A percentile compares a stretch with the other conserved stretches of the same genome.
These are phyloP conservation scores for Monilinia vaccinii-corymbosi DNA, from an alignment of 2,329 filamentous ascomycete species.

Conservation along the genomic window DNA sequence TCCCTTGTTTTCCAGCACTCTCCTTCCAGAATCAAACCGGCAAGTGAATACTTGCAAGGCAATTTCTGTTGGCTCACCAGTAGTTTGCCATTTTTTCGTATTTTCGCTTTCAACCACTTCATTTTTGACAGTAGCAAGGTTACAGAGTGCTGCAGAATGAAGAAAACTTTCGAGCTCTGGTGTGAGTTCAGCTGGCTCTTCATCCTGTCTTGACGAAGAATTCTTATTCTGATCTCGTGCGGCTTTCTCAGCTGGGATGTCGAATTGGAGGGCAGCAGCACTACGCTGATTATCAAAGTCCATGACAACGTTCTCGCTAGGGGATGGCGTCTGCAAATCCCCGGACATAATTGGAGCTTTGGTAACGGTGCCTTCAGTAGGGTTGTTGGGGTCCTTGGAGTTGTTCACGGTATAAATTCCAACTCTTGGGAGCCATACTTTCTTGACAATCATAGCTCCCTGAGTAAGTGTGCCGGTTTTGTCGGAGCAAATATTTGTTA, in stretches of 20 bases:
- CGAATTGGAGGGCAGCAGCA: slow-evolving; percentile 43
- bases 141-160: slow-evolving; percentile 49
- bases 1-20: slow-evolving; percentile 38
- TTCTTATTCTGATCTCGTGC: slow-evolving; percentile 24
- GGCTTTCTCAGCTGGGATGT: slow-evolving; percentile 38
- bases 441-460: slow-evolving; percentile 49
- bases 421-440: slow-evolving; percentile 45
- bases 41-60: slow-evolving; percentile 66
- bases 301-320: slow-evolving; percentile 35
- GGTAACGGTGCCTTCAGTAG: slow-evolving; percentile 40
- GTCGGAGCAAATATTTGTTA: slow-evolving; percentile 65
- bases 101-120: slow-evolving; percentile 50
- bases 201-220: slow-evolving; percentile 14
- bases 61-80: slow-evolving; percentile 62
- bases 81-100: slow-evolving; percentile 48
- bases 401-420: slow-evolving; percentile 44
- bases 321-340: background rate
- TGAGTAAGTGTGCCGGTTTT: slow-evolving; percentile 64
- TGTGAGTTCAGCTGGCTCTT: slow-evolving; percentile 29
- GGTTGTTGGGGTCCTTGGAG: slow-evolving; percentile 45
- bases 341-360: slow-evolving; percentile 21
- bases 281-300: slow-evolving; percentile 53
- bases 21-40: slow-evolving; percentile 50
- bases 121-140: slow-evolving; percentile 56
- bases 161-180: slow-evolving; percentile 46